Evolutionary conservation across 2,329 filamentous ascomycete genomes (phyloP), one percentile per base, ranked within the genome.

Genomic region (Colletotrichum acutatum): DNA sequence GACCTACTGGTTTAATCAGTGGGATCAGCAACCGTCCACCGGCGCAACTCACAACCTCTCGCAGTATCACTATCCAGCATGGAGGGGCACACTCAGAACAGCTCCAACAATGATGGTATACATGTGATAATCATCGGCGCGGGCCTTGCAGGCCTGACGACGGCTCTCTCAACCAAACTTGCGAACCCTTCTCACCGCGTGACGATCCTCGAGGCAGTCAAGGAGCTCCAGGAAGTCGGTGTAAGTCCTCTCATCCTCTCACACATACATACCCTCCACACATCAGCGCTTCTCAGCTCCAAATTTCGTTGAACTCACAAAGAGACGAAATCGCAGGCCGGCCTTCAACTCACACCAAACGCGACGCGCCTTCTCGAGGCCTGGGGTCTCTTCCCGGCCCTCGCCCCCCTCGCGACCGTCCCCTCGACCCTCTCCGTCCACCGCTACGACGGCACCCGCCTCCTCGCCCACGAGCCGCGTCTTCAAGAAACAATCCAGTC

Each of bases 191-290:
- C 71, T 22, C 71, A 74, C 62, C 49, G 68, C 12, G 68, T 77
- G 9, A 77, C 72, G 26, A 74, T 77, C 49, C 68, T 78, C 67
- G 62, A 75, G 30, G 62, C 74, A 16, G 74, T 72, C 28, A 75
- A 74, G 68, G 74, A 76, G 28, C 74, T 75, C 19, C 74, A 75
- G 56, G 74, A 75, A 66, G 71, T 75, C 22, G 74, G 74, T 46
- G 74, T 74, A 70, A 54, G 74, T 53, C 22, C 7, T 12, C 9
- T 16, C 32, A 16, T 16, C n/a, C 9, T 16, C n/a, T 46, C 24
- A 16, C 28, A 8, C 62, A 19, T 19, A 34, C 7, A 28, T 7
- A 24, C 14, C 16, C 19, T 26, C 32, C 37, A 42, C 6, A 1
- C 14, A 14, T n/a, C 8, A 14, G 8, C 26, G 5, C 5, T 24